Evolutionary conservation across 2,329 filamentous ascomycete species (phyloP).

Genomic region (Spiromastix sp.): DNA sequence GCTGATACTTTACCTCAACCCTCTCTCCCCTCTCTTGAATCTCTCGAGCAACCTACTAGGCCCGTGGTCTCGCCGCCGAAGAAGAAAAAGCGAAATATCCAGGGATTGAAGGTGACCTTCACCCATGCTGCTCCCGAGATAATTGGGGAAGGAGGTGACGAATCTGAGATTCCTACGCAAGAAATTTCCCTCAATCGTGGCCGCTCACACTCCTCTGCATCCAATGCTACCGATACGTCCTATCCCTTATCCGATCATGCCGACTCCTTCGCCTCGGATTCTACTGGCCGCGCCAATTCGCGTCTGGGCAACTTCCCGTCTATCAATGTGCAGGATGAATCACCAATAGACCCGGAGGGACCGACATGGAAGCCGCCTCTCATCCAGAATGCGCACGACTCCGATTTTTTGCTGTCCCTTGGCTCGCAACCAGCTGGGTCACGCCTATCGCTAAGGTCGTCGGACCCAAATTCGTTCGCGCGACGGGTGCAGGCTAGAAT

Average conservation of each 20-base stretch:
- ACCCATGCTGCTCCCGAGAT: conserved; percentile 61
- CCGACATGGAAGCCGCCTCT: conserved; percentile 20
- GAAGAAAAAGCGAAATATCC: conserved; percentile 38
- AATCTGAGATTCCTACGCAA: conserved; percentile 59
- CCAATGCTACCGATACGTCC: conserved; percentile 3
- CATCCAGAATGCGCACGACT: conserved; percentile 25
- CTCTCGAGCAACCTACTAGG: conserved; percentile 10
- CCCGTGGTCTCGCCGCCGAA: conserved; percentile 17
- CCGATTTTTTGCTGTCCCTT: conserved; percentile 27
- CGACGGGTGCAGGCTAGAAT: conserved; percentile 40
- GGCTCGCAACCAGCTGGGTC: conserved; percentile 20
- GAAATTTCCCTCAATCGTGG: conserved; percentile 43
- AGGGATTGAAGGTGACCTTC: conserved; percentile 67
- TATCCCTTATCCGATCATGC: conserved; percentile 4
- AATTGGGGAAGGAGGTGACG: conserved; percentile 87
- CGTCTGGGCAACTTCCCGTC: neutral
- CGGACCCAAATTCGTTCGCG: conserved; percentile 36
- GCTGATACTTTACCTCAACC: too few relatives aligned
- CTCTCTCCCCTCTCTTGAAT: conserved; percentile 10
- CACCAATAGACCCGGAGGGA: conserved; percentile 9
- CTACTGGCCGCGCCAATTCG: neutral
- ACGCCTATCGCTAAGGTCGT: conserved; percentile 29
- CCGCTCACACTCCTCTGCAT: conserved; percentile 10
- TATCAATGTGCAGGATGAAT: neutral
- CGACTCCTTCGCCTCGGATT: neutral